Base-by-base conservation (phyloP, 73 alveolate species). In the Paramecium tetraurelia region DNA sequence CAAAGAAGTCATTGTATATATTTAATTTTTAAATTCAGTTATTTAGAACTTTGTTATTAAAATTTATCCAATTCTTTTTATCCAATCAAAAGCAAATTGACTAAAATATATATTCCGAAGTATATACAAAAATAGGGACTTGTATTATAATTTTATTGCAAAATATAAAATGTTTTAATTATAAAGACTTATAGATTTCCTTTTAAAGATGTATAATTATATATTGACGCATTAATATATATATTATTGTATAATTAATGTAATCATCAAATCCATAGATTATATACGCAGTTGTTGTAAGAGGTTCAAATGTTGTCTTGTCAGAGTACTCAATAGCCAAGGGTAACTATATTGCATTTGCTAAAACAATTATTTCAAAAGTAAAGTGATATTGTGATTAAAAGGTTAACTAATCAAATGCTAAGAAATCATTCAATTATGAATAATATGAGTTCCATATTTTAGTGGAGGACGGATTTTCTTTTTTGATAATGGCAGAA, bases 401-500 rank as follows among this genome's bases (percentile, higher is more conserved):
- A 31, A 38, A 80, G 90, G 90, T 80, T 24, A 80, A 80, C 57
- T 40, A 59, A 80, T 43, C 7, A 80, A 80, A 80, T 80, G 90
- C 90, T 24, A 80, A 80, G 27, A 80, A 80, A 80, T 80, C 90
- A 22, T 80, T 80, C 68, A 80, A 80, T 44, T 80, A 80, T 48
- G 90, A 80, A 24, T 43, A 80, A 41, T 80, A 80, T 46, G 90
- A 80, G 75, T 92, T 92, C 16, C 95, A 92, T 43, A 38, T 85
- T 22, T 86, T 53, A 27, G 80, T 48, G 7, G 95, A 92, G 9
- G 72, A 59, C 29, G 95, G 95, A 20, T 68, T 58, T 40, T 48
- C 95, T 27, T 92, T 85, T 86, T 85, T 92, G 38, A 59, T 85
- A 35, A 84, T 92, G 93, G 59, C 95, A 58, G 95, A 92, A 10